Evolutionary conservation across 2,329 filamentous ascomycete species (phyloP).

Genomic region (Aspergillus ibericus): DNA sequence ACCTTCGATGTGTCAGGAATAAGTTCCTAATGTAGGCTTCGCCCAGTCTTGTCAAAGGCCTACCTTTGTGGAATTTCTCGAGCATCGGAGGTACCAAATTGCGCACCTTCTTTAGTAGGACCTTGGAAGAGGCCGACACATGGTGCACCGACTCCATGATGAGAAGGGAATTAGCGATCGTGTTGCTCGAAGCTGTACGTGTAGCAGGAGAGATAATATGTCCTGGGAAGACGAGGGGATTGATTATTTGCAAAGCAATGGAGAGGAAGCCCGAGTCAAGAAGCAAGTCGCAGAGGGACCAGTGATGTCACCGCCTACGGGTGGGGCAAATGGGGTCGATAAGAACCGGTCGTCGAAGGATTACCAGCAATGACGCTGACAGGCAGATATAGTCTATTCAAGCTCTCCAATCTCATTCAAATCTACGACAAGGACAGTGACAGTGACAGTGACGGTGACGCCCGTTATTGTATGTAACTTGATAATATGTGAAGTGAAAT

Average conservation of each 20-base stretch:
- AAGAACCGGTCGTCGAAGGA: neutral
- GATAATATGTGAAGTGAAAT: conserved; percentile 12
- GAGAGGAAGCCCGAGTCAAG: neutral
- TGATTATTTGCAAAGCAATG: neutral
- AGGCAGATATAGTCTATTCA: neutral
- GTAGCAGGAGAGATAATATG: neutral
- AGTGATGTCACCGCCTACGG: conserved; percentile 37
- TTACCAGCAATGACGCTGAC: conserved; percentile 3
- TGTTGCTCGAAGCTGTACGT: neutral
- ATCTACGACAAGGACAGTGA: neutral
- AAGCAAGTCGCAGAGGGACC: conserved; percentile 7
- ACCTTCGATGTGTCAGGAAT: conserved; percentile 53
- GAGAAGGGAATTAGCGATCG: neutral
- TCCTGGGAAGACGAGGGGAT: neutral
- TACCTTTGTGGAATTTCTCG: conserved; percentile 94
- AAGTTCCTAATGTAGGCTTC: neutral
- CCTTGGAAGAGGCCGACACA: conserved; percentile 69
- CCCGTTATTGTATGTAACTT: neutral
- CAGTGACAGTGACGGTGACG: neutral
- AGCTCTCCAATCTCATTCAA: neutral
- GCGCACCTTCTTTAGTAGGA: conserved; percentile 76
- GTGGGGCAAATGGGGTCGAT: conserved; percentile 28
- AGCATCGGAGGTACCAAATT: conserved; percentile 94
- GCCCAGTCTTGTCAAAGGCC: conserved; percentile 10
- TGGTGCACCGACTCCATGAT: conserved; percentile 37